A percentile compares a stretch with the other conserved stretches of the same genome.
These are phyloP conservation scores for Mimosa pudica DNA, from an alignment of 306 rosid genomes.

Conservation along the genomic window DNA sequence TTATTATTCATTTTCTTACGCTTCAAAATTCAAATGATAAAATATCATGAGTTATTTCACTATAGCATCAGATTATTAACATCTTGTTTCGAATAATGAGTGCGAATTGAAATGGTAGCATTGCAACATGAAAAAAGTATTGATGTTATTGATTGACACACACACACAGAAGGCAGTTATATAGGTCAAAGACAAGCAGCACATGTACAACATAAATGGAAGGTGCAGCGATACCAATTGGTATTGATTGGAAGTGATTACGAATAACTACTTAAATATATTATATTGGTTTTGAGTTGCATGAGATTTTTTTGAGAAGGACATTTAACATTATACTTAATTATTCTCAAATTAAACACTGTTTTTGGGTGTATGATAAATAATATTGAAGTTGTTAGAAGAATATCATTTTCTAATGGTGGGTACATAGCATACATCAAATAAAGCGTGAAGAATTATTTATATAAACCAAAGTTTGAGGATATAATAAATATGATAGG, in stretches of 20 bases:
- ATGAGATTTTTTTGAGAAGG: neutral
- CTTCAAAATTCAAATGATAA: no score
- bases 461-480: neutral
- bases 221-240: neutral
- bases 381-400: neutral
- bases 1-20: no score
- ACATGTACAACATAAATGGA: neutral
- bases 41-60: neutral
- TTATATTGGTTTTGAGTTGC: neutral
- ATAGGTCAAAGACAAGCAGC: neutral
- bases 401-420: neutral
- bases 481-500: neutral
- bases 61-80: neutral
- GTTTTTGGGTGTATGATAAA: neutral
- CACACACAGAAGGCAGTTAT: no score
- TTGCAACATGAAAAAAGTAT: neutral
- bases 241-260: no score
- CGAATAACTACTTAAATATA: neutral
- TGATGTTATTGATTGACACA: no score
- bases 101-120: neutral
- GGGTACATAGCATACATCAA: neutral
- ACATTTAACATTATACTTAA: neutral
- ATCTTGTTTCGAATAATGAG: neutral
- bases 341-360: neutral
- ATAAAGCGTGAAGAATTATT: neutral